Evolutionary conservation across 2,329 filamentous ascomycete species (phyloP).

Genomic region (Biscogniauxia sp.): DNA sequence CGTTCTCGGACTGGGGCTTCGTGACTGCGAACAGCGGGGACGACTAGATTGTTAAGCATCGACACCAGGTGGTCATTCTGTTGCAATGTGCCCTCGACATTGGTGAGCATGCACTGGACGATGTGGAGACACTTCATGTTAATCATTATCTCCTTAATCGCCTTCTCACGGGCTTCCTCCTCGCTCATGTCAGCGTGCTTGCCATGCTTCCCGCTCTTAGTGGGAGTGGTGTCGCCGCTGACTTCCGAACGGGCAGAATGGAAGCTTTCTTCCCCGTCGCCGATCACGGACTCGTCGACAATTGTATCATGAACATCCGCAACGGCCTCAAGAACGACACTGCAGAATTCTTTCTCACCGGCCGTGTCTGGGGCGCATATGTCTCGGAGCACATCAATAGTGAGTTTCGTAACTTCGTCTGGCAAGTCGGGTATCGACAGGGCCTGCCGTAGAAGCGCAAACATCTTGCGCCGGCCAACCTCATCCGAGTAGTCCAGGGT

Average conservation of each 20-base stretch:
- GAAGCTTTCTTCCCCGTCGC: constrained; percentile 74
- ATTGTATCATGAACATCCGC: constrained; percentile 97
- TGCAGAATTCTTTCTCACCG: constrained; percentile 80
- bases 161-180: constrained; percentile 69
- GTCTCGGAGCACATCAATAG: constrained; percentile 75
- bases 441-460: constrained; percentile 80
- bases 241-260: constrained; percentile 89
- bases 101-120: constrained; percentile 94
- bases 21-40: constrained; percentile 90
- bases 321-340: constrained; percentile 85
- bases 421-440: constrained; percentile 84
- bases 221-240: constrained; percentile 61
- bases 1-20: constrained; percentile 90
- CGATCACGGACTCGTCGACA: constrained; percentile 60
- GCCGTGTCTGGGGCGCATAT: constrained; percentile 74
- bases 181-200: constrained; percentile 50
- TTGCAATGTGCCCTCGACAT: constrained; percentile 83
- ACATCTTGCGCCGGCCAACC: constrained; percentile 94
- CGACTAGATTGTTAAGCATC: constrained; percentile 97
- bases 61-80: constrained; percentile 87
- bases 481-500: constrained; percentile 98
- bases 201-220: constrained; percentile 42
- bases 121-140: constrained; percentile 99
- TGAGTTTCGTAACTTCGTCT: constrained; percentile 88
- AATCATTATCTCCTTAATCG: constrained; percentile 86